Evolutionary conservation across 73 alveolate genomes (phyloP).

Genomic region (Effrenium voratum): DNA sequence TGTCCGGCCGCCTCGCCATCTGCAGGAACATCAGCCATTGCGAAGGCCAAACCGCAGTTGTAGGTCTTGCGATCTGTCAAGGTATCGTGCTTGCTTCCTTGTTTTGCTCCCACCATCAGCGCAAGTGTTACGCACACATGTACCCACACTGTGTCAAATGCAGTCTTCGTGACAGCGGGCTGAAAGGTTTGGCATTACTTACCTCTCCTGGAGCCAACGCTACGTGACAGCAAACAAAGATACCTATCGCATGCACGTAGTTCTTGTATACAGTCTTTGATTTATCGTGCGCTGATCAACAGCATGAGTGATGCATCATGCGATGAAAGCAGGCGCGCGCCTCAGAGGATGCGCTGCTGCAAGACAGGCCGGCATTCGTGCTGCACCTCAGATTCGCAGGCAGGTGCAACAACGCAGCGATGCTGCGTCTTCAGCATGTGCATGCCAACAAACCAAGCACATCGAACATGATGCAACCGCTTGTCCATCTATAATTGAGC

Average conservation of each 20-base stretch:
- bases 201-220: not conserved
- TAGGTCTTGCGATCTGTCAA: not conserved
- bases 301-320: no score
- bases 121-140: no score
- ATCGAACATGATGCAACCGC: no score
- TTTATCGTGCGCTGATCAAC: no score
- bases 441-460: no score
- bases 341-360: constrained; percentile 70
- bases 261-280: not conserved
- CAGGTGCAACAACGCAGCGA: no score
- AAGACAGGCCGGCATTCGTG: constrained; percentile 43
- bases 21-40: not conserved
- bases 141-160: no score
- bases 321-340: no score
- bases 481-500: no score
- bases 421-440: no score
- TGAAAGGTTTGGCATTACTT: no score
- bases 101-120: no score
- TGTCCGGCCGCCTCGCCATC: not conserved
- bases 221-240: not conserved
- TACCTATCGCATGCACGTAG: not conserved
- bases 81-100: not conserved
- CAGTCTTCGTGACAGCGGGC: not conserved
- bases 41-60: not conserved
- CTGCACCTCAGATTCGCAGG: constrained; percentile 56